These are phyloP conservation scores for Chlorella sp. DNA, from an alignment of 139 green algal species.

Conservation along the genomic window DNA sequence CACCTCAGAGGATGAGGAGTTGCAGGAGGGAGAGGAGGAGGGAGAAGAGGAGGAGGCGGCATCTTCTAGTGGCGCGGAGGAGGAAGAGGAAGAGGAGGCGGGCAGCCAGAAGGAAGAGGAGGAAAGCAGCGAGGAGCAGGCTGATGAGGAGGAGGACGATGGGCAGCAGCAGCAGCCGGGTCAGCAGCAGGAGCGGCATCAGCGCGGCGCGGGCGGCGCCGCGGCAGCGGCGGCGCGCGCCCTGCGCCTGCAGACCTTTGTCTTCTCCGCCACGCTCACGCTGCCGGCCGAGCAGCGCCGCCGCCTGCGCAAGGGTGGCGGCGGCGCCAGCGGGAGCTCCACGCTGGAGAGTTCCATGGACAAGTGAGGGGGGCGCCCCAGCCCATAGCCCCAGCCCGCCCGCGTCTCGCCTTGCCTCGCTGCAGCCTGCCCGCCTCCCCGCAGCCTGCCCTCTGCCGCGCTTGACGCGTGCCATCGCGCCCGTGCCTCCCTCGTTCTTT, in stretches of 20 bases:
- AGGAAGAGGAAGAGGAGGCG: constrained; percentile 10
- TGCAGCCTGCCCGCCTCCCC: too few relatives aligned
- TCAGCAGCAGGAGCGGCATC: neutral
- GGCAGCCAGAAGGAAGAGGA: constrained; percentile 17
- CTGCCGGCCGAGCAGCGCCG: constrained; percentile 78
- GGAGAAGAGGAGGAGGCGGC: constrained; percentile 4
- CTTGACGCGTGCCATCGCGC: too few relatives aligned
- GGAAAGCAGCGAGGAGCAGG: constrained; percentile 19
- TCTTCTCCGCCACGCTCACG: constrained; percentile 97
- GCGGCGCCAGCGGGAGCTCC: constrained; percentile 62
- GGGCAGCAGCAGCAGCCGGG: neutral
- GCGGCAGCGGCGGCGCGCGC: too few relatives aligned
- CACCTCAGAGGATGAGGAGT: neutral
- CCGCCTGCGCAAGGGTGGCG: constrained; percentile 64
- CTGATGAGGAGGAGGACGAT: neutral
- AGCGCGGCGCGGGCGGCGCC: too few relatives aligned
- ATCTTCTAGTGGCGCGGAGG: too few relatives aligned
- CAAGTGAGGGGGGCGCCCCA: too few relatives aligned
- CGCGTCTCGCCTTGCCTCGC: too few relatives aligned
- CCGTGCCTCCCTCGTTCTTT: too few relatives aligned
- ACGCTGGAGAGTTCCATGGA: constrained; percentile 86
- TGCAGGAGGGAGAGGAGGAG: constrained; percentile 9
- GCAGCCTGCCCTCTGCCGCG: too few relatives aligned
- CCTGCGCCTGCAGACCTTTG: constrained; percentile 82
- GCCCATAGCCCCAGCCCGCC: too few relatives aligned